Evolutionary conservation across 148 eudicot genomes (phyloP).

Genomic region (Vaccinium darrowii): DNA sequence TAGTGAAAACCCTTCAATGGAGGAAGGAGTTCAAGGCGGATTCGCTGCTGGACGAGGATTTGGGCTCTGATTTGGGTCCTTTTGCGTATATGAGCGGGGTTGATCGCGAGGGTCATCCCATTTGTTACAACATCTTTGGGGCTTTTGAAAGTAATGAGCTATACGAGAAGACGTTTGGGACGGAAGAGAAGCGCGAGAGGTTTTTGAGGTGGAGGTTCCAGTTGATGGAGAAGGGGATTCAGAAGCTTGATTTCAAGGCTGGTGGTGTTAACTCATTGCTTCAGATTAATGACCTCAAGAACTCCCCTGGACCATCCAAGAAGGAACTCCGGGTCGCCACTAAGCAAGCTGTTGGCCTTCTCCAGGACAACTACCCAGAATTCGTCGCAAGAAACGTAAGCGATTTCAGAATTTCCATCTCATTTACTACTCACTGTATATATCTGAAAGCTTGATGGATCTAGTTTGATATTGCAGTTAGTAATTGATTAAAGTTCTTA

Average conservation of each 20-base stretch:
- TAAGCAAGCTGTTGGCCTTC: constrained; percentile 46
- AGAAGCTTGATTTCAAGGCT: constrained; percentile 55
- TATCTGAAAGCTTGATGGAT: neutral
- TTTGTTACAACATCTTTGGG: constrained; percentile 67
- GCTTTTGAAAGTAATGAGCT: constrained; percentile 41
- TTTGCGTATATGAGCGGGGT: constrained; percentile 51
- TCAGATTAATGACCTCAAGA: constrained; percentile 60
- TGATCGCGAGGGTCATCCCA: constrained; percentile 56
- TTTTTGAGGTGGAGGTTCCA: constrained; percentile 68
- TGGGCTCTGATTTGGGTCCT: constrained; percentile 37
- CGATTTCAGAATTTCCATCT: neutral
- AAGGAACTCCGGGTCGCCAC: constrained; percentile 50
- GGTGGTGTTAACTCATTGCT: constrained; percentile 50
- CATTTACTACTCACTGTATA: neutral
- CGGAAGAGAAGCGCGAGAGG: constrained; percentile 41
- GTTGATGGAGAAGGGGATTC: constrained; percentile 56
- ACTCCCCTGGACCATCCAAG: constrained; percentile 57
- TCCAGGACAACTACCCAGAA: constrained; percentile 80
- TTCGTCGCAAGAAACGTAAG: constrained; percentile 67
- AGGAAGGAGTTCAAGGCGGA: constrained; percentile 47
- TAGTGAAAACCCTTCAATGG: constrained; percentile 57
- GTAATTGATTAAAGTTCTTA: neutral
- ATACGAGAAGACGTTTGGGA: constrained; percentile 50
- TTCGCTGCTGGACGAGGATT: constrained; percentile 41
- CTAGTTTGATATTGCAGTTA: neutral